Evolutionary conservation across 2,329 filamentous ascomycete species (phyloP).

Genomic region (Remersonia thermophila): DNA sequence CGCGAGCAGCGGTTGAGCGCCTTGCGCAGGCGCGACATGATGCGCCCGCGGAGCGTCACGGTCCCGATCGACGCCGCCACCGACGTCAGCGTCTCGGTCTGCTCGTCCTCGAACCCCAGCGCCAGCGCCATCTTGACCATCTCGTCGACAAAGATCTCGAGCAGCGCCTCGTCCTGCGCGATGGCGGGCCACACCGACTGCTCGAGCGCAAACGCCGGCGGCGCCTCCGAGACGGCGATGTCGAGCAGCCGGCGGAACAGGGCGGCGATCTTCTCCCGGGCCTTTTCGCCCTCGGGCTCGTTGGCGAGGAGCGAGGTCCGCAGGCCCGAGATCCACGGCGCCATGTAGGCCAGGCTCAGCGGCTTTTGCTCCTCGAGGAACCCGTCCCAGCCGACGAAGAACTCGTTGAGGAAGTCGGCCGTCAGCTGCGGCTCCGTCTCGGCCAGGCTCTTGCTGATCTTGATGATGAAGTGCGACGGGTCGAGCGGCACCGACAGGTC

Average conservation of each 20-base stretch:
- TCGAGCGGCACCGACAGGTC: slow-evolving; percentile 53
- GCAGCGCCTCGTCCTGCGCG: slow-evolving; percentile 49
- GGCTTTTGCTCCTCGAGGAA: slow-evolving; percentile 56
- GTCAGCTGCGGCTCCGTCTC: slow-evolving; percentile 54
- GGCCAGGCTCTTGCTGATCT: slow-evolving; percentile 52
- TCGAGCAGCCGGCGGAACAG: slow-evolving; percentile 57
- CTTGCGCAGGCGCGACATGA: slow-evolving; percentile 53
- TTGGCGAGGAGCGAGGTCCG: slow-evolving; percentile 45
- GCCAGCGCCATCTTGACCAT: slow-evolving; percentile 49
- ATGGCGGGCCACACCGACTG: slow-evolving; percentile 55
- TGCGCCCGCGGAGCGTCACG: slow-evolving; percentile 51
- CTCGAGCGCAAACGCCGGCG: slow-evolving; percentile 47
- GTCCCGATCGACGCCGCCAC: slow-evolving; percentile 52
- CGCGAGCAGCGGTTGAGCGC: slow-evolving; percentile 55
- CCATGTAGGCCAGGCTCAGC: slow-evolving; percentile 56
- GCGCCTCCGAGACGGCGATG: slow-evolving; percentile 47
- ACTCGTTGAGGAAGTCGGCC: slow-evolving; percentile 58
- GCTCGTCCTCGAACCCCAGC: slow-evolving; percentile 45
- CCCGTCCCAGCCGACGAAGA: slow-evolving; percentile 61
- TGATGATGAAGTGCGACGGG: slow-evolving; percentile 51
- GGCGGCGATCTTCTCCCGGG: slow-evolving; percentile 49
- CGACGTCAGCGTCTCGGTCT: slow-evolving; percentile 48
- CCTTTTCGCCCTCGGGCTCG: slow-evolving; percentile 53
- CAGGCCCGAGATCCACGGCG: slow-evolving; percentile 53
- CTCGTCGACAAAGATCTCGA: slow-evolving; percentile 57